Base-by-base conservation (phyloP, 139 green algal genomes). In the Microglena sp. region DNA sequence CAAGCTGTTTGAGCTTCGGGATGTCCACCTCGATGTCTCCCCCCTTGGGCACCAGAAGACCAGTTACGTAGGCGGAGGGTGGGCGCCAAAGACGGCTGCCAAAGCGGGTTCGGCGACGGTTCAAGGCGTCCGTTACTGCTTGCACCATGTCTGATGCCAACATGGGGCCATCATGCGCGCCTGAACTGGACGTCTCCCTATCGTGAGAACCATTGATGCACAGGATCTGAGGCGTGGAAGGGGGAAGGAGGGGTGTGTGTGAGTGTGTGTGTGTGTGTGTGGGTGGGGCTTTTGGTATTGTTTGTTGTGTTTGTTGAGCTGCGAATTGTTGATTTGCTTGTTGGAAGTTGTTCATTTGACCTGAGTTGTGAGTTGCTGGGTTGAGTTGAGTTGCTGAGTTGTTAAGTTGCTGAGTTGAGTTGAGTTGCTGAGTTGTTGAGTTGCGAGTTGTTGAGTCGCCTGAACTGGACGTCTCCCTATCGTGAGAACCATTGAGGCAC, bases 161-260 rank as follows among this genome's bases (percentile, higher is more conserved):
- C 92, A 98, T 97, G 34, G 84, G 78, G 1, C 79, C 78, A 31
- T 74, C 65, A 31, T 78, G 64, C 11, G 53, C 55, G 3, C 59
- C 55, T 40, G 68, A 79, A 24, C 58, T 66, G 15, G 70, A 68
- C 0, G 85, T 98, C 77, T 99, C 94, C 0, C 94, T 78, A 71
- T 99, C 94, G 46, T 92, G 76, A 3, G 65, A 83, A 56, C 94
- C 94, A 71, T 99, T 99, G 15, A 99, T 75, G 33, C 98, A 61
- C 46, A 98, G 62, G n/a, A 97, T 76, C 85, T 95, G 82, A 29
- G n/a, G n/a, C n/a, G n/a, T n/a, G n/a, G n/a, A n/a, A n/a, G n/a
- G n/a, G n/a, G 24, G n/a, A n/a, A 0, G n/a, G n/a, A n/a, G n/a
- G n/a, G n/a, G n/a, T n/a, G n/a, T n/a, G n/a, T n/a, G n/a, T n/a